Base-by-base conservation (phyloP, 148 eudicot species). In the Rhododendron williamsianum region DNA sequence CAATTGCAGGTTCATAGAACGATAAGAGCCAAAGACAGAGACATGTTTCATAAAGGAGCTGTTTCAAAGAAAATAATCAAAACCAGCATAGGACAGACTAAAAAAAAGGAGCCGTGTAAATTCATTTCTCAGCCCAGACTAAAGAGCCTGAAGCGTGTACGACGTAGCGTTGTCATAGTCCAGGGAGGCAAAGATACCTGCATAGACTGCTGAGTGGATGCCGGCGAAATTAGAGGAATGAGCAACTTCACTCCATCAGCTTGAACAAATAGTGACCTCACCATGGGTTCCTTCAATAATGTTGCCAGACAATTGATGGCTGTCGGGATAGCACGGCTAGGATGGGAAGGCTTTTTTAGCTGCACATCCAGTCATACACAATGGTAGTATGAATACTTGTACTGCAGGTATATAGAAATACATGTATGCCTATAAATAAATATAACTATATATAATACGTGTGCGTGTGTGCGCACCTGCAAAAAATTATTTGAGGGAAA, bases 41-140 rank as follows among this genome's bases (percentile, higher is more conserved):
- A 86, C 98, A 95, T 43, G 98, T 95, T 90, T 97, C 99, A 84
- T 97, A 97, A 73, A 97, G 96, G 41, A 97, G 94, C 99, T 97
- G 98, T 87, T 85, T 85, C 78, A 89, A 67, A 80, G 65, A 81
- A 63, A 78, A 87, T 67, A 19, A 86, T 74, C 86, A 84, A 25
- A 45, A 46, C 78, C 87, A 23, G 72, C 86, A 88, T 33, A 78
- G 25, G 36, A 52, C 67, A 18, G 36, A 19, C 23, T 41, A 36
- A 27, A 73, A 27, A 52, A 36, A 78, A 35, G 78, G 49, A 80
- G 76, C 58, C 10, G 9, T 12, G 25, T 43, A 54, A 86, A 56
- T 27, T 82, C 63, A 56, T 15, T 81, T 13, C 27, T 35, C 21
- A 65, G 9, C 52, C 80, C n/a, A 69, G 60, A 25, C n/a, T 49